Conservation (phyloP, 129 eudicot genomes). For the sunflower (Helianthus annuus) region DNA sequence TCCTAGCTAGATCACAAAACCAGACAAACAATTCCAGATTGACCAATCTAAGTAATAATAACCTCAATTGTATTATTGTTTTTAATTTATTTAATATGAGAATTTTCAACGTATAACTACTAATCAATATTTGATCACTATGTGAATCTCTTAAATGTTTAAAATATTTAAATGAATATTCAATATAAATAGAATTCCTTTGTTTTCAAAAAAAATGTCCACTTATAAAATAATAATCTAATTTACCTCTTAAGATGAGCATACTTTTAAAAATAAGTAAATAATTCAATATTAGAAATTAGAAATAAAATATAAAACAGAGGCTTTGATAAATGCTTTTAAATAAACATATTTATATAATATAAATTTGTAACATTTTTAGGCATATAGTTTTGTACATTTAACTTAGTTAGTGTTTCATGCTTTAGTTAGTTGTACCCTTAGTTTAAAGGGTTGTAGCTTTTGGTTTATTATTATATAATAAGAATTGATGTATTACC, state of each 20-base stretch:
- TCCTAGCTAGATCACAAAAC: conserved; percentile 14
- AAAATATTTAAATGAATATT: conserved; percentile 2
- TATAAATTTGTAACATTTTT: no score
- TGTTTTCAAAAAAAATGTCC: neutral
- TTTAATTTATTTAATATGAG: neutral
- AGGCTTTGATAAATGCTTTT: neutral
- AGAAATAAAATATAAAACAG: no score
- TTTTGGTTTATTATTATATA: no score
- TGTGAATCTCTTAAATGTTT: neutral
- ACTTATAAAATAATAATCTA: neutral
- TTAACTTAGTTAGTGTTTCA: no score
- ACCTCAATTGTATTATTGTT: conserved; percentile 2
- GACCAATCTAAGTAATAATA: conserved; percentile 10
- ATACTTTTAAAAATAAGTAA: neutral
- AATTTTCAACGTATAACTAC: neutral
- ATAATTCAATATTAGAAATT: no score
- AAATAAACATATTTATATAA: neutral
- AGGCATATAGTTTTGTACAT: no score
- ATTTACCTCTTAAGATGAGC: neutral
- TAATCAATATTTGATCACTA: neutral
- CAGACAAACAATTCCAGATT: conserved; percentile 7
- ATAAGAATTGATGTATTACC: no score
- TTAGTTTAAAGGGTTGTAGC: no score
- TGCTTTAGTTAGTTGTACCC: no score
- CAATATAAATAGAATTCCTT: neutral